Base-by-base conservation (phyloP, 352 stramenopile species). In the Thalassiosira hispida region DNA sequence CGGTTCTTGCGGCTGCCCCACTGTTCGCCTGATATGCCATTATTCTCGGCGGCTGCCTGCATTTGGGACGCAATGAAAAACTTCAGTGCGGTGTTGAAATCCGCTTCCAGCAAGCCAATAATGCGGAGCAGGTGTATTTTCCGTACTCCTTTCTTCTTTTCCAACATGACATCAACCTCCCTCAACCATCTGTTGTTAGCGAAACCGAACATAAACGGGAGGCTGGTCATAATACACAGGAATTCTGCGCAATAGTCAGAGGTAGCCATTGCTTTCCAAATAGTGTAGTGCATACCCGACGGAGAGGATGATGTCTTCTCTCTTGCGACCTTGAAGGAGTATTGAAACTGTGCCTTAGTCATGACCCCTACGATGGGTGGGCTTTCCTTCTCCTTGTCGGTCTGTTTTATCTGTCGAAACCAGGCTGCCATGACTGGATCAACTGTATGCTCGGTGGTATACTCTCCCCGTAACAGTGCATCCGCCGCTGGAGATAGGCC, bases 91-190 rank as follows among this genome's bases (percentile, higher is more conserved):
- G 42, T 55, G 31, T 66, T 74, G 51, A 73, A 82, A 33, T 82
- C 78, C 0, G 79, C 62, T 51, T 77, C 53, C 22, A 83, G 56
- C 14, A 83, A 18, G 2, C 74, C 60, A 14, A 86, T 86, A 6
- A 86, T 74, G 11, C 73, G 22, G 0, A 86, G 40, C 20, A 46
- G 51, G 63, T 83, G 79, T 12, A 86, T 79, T 9, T 77, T 68
- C 0, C 55, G 29, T 12, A 73, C 47, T 0, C 73, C 68, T 16
- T 40, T 52, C 20, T 80, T 71, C 29, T 85, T 80, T 18, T 77
- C 71, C n/a, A 81, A 42, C 64, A 84, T 84, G 9, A 67, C 23
- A 35, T 81, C 72, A 20, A 62, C 40, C 18, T 59, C 23, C 1
- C 1, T 33, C 35, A 55, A 49, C 76, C 69, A 79, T 14, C 29